A percentile compares a stretch with the other conserved stretches of the same genome.
These are phyloP conservation scores for Colletotrichum camelliae DNA, from an alignment of 2,329 filamentous ascomycete species.

Conservation along the genomic window DNA sequence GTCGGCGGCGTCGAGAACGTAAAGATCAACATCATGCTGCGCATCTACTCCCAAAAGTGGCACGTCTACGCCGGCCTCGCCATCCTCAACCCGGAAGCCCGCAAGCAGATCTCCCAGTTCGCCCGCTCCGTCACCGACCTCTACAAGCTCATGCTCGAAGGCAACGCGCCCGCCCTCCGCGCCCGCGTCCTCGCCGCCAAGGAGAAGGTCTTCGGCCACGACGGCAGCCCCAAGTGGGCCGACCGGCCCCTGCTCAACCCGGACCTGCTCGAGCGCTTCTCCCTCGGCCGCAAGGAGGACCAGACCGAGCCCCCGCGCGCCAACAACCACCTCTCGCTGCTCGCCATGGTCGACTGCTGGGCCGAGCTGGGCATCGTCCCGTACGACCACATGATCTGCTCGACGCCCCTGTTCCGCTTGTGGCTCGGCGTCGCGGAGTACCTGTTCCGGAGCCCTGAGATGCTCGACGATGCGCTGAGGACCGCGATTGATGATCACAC, in stretches of 20 bases:
- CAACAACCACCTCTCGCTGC: conserved; percentile 91
- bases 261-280: conserved; percentile 87
- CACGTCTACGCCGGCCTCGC: conserved; percentile 98
- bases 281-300: conserved; percentile 71
- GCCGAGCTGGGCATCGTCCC: conserved; percentile 90
- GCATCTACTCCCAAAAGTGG: conserved; percentile 99
- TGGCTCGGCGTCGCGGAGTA: conserved; percentile 98
- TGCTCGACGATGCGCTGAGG: conserved; percentile 84
- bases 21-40: conserved; percentile 97
- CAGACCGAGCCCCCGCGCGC: conserved; percentile 61
- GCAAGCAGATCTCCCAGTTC: conserved; percentile 93
- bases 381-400: conserved; percentile 99
- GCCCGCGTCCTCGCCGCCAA: conserved; percentile 68
- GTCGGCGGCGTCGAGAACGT: conserved; percentile 98
- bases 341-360: conserved; percentile 99
- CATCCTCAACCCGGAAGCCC: conserved; percentile 93
- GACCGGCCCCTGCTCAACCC: conserved; percentile 78
- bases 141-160: conserved; percentile 96
- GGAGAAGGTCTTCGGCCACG: conserved; percentile 74
- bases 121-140: conserved; percentile 90
- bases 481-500: conserved; percentile 89
- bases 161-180: conserved; percentile 76
- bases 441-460: conserved; percentile 80
- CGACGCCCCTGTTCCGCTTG: conserved; percentile 93
- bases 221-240: conserved; percentile 63